phyloP scores from a whole-genome alignment of 257 asterid species.

The Coffea canephora region DNA sequence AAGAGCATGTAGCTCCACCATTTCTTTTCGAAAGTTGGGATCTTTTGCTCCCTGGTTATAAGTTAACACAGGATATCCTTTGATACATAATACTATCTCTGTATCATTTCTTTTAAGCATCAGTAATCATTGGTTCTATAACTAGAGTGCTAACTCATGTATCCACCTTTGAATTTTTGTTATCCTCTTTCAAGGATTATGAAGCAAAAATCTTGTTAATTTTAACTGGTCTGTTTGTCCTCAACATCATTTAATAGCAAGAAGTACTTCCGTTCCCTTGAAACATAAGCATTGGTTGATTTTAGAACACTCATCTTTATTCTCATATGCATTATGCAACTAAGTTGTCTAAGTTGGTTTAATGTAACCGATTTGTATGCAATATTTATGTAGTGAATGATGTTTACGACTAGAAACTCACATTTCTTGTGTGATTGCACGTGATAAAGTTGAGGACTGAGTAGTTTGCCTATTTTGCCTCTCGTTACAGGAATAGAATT shows the following conservation, averaged over 20 bases:
- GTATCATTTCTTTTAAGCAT: background rate
- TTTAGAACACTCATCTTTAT: background rate
- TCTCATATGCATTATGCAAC: background rate
- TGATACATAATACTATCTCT: background rate
- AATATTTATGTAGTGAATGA: background rate
- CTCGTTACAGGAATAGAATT: too few relatives aligned
- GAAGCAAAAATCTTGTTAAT: too few relatives aligned
- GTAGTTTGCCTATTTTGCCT: background rate
- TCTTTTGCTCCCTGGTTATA: background rate
- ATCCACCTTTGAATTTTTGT: background rate
- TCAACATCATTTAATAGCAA: background rate
- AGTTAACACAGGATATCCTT: background rate
- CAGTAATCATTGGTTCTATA: background rate
- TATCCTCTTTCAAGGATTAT: background rate
- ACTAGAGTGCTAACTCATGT: background rate
- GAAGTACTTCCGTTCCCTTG: too few relatives aligned
- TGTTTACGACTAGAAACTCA: background rate
- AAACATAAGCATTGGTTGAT: background rate
- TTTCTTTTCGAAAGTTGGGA: background rate
- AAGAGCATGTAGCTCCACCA: background rate
- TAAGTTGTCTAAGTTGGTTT: background rate
- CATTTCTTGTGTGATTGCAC: background rate
- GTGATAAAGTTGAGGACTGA: background rate
- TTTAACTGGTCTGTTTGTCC: background rate
- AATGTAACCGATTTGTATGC: background rate